Conservation (phyloP, 1,284 basidiomycete genomes). For the Somion occarium region DNA sequence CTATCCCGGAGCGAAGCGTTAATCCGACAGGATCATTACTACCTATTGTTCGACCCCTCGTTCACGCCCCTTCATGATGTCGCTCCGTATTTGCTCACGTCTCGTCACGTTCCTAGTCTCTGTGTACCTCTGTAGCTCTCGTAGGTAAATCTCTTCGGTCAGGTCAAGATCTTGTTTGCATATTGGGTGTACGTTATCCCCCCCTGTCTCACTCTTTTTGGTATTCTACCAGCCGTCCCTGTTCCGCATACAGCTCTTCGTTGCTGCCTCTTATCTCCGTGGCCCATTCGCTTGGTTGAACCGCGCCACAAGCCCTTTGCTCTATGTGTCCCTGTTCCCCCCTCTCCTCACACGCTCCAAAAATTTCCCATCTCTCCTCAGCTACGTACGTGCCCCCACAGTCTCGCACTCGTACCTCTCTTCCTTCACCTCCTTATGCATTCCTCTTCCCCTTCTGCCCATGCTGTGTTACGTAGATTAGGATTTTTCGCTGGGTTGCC, state of each 20-base stretch:
- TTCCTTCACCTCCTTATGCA: background rate
- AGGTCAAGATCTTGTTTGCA: background rate
- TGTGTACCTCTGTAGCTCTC: background rate
- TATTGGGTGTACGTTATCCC: background rate
- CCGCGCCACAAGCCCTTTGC: background rate
- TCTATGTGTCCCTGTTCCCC: background rate
- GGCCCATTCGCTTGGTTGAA: background rate
- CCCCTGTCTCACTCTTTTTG: background rate
- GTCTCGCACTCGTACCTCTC: too few relatives aligned
- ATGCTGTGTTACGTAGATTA: background rate
- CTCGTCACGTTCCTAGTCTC: background rate
- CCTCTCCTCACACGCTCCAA: background rate
- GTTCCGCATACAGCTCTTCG: background rate
- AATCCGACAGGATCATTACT: background rate
- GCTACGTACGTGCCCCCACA: too few relatives aligned
- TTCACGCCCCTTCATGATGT: background rate
- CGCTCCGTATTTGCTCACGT: background rate
- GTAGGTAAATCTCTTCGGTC: background rate
- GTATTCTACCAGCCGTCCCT: background rate
- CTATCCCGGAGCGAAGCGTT: constrained; percentile 12
- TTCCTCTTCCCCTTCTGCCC: background rate
- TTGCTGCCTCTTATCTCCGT: background rate
- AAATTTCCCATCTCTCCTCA: background rate
- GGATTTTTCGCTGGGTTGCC: background rate
- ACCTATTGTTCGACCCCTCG: background rate